Evolutionary conservation across 768 basidiomycete genomes (phyloP), one percentile per base, ranked within the genome.

Genomic region (Suillus americanus): DNA sequence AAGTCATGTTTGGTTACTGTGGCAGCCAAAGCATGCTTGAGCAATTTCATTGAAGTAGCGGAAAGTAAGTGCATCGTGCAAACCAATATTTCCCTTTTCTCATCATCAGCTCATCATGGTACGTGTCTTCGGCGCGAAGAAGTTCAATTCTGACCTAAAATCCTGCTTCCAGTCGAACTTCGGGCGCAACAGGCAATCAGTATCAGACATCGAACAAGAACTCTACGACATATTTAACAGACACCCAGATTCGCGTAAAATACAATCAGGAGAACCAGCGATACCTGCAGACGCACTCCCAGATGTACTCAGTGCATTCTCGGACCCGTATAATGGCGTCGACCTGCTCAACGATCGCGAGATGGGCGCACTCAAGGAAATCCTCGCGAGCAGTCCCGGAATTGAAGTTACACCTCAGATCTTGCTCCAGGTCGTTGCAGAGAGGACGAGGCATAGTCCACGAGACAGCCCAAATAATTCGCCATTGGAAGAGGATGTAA

Each of bases 211-310:
- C 64, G 86, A 92, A 72, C 81, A 83, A 67, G 84, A 88, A 71
- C 85, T 93, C 38, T 74, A 86, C 73, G 81, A 82, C 62, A 85
- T 94, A 66, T 92, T 94, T 73, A 78, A 80, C 63, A 79, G 84
- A 40, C 90, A 93, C 70, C 85, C 88, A 13, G 77, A 85, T 54
- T 84, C 85, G 45, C 82, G 85, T 72, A 70, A 79, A 61, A 87
- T 88, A 71, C 83, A 86, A 25, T 77, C 81, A 23, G 85, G 85
- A 61, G 85, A 87, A 63, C 84, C 88, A 40, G 82, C 83, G 23
- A 86, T 94, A 68, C 90, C 91, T 14, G 91, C 85, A 51, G 83
- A 85, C 66, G 84, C 83, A n/a, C 84, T 94, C 43, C 81, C 88
- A 40, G 88, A 91, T 69, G 84, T 94, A 37, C 83, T 94, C 51